Conservation (phyloP, 2,329 filamentous ascomycete species). For the Pezicula carpinea region DNA sequence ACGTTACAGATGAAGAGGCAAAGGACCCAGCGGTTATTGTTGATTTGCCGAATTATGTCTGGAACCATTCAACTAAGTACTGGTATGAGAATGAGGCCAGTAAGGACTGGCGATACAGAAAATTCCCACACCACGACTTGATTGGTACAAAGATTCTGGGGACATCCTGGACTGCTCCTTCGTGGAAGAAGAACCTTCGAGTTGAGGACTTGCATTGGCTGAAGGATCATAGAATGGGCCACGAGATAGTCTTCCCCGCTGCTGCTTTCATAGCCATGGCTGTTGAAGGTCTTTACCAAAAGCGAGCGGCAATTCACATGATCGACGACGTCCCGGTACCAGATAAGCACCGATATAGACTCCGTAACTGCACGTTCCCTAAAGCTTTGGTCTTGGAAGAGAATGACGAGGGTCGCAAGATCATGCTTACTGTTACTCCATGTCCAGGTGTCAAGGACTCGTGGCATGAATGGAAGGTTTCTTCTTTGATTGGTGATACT, state of each 20-base stretch:
- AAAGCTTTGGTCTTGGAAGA: conserved; percentile 6
- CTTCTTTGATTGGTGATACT: not conserved
- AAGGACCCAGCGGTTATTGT: conserved; percentile 21
- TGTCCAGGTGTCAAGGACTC: conserved; percentile 1
- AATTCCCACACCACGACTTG: conserved; percentile 30
- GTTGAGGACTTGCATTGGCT: conserved; percentile 35
- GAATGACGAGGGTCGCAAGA: not conserved
- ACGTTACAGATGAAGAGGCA: conserved; percentile 21
- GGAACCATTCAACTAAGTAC: conserved; percentile 42
- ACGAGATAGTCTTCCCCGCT: conserved; percentile 1
- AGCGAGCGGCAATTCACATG: not conserved
- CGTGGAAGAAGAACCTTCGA: conserved; percentile 22
- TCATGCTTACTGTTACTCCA: conserved; percentile 3
- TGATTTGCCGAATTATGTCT: conserved; percentile 37
- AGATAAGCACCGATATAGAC: conserved; percentile 4
- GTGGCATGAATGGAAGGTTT: conserved; percentile 1
- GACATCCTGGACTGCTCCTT: conserved; percentile 4
- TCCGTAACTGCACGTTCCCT: conserved; percentile 2
- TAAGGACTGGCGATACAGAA: conserved; percentile 36
- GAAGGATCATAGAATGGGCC: conserved; percentile 26
- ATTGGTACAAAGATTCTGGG: conserved; percentile 28
- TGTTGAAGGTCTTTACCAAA: conserved; percentile 1
- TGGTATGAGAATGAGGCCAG: conserved; percentile 48
- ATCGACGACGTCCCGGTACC: not conserved
- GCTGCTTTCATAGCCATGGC: conserved; percentile 2